Base-by-base conservation (phyloP, 306 rosid genomes). In the Gastrolobium villosum region DNA sequence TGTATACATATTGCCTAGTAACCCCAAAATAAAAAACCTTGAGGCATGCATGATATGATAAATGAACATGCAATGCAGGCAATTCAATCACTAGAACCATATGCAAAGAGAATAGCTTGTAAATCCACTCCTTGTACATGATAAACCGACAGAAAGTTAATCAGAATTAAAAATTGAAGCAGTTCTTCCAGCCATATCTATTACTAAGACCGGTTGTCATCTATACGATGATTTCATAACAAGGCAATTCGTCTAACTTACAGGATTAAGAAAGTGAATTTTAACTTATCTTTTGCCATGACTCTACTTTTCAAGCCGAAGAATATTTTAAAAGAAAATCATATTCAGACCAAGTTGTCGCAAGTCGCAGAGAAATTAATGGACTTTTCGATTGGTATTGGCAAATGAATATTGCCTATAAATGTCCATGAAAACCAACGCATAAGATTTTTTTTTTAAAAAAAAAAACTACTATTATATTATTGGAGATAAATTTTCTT, bases 191-290 rank as follows among this genome's bases (percentile, higher is more conserved):
- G 3, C 9, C 7, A 57, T 32, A 34, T 32, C 43, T 9, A 5
- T 5, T 5, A 36, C 45, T 36, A 59, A 59, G 5, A 26, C 53
- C 43, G 6, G 26, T 20, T 20, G 1, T 1, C 54, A 44, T 65
- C 54, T 43, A 15, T 9, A 41, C 4, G 26, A 31, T 40, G 54
- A 15, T 43, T 34, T 30, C 10, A 43, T 44, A 43, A 43, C 54
- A 43, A 43, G 43, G 20, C 55, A 28, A 65, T 10, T 28, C 40
- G 28, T 75, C 6, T 35, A 15, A 34, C 55, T 49, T 20, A 37
- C 55, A 54, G 39, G 9, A 37, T 13, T 36, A 31, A 62, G 50
- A 50, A 50, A 67, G 76, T 68, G 34, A 34, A 68, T 11, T 56
- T 41, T 67, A 20, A 67, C 46, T 60, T 77, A 10, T 74, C 44